Conservation (phyloP, 805 yeast genomes). For the Zygoascus tannicola region DNA sequence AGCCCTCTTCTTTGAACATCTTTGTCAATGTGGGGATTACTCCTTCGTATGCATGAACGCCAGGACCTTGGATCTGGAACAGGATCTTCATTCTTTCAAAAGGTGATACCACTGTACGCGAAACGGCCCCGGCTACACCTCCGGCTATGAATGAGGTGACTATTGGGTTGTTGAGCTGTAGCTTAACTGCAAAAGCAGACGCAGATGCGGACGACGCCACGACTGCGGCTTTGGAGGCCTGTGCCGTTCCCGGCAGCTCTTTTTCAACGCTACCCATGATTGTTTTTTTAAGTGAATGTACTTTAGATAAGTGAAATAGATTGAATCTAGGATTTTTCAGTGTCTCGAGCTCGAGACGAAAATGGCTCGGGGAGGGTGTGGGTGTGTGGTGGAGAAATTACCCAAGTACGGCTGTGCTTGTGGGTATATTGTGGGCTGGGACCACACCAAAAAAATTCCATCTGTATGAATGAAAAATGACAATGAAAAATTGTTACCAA, state of each 20-base stretch:
- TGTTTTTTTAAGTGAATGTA: no score
- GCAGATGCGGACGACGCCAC: background rate
- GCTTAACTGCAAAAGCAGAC: background rate
- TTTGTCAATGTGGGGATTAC: constrained; percentile 62
- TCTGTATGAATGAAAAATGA: no score
- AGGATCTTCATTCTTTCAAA: constrained; percentile 89
- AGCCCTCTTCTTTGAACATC: constrained; percentile 87
- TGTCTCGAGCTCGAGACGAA: no score
- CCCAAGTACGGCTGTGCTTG: no score
- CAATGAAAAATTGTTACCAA: no score
- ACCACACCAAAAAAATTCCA: no score
- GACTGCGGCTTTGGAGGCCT: background rate
- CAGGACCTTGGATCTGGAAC: constrained; percentile 76
- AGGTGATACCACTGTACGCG: constrained; percentile 90
- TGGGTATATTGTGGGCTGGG: no score
- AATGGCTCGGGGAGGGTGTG: no score
- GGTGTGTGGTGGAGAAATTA: no score
- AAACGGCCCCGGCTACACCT: constrained; percentile 91
- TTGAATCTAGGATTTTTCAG: no score
- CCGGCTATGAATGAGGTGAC: constrained; percentile 85
- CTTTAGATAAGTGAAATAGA: no score
- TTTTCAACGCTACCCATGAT: background rate
- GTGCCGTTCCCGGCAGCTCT: background rate
- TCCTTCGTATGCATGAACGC: constrained; percentile 44
- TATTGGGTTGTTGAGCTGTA: constrained; percentile 22